A percentile compares a stretch with the other conserved stretches of the same genome.
Conservation (phyloP, 345 rosid species). For the Linum lewisii region DNA sequence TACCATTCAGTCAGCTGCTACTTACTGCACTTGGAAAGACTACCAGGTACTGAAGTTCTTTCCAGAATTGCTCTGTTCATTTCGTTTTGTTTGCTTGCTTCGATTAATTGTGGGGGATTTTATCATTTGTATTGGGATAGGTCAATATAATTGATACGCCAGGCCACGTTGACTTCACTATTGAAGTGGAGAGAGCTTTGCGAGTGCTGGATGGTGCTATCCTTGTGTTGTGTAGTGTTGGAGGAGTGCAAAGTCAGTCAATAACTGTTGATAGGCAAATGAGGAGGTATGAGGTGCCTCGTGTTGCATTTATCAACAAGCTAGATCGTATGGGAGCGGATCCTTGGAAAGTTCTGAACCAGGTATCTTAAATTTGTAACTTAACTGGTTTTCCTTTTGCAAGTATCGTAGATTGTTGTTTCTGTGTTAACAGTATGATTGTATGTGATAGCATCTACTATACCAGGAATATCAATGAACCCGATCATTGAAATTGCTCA, state of each 20-base stretch:
- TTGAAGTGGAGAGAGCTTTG: slow-evolving; percentile 97
- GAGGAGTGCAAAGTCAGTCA: slow-evolving; percentile 99
- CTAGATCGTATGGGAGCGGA: slow-evolving; percentile 99
- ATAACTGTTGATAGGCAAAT: slow-evolving; percentile 97
- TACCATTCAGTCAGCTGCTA: slow-evolving; percentile 97
- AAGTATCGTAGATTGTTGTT: background rate
- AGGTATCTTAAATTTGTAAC: slow-evolving; percentile 31
- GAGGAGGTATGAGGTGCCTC: slow-evolving; percentile 95
- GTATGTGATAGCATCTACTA: no score
- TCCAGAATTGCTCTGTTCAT: background rate
- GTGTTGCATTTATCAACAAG: slow-evolving; percentile 90
- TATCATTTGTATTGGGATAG: slow-evolving; percentile 19
- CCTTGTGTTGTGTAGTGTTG: slow-evolving; percentile 89
- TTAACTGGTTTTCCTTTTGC: background rate
- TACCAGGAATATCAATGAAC: no score
- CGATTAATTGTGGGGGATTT: background rate
- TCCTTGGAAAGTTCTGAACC: slow-evolving; percentile 95
- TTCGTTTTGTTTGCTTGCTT: no score
- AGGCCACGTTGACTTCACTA: slow-evolving; percentile 96
- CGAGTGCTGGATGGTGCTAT: slow-evolving; percentile 97
- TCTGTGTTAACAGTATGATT: no score
- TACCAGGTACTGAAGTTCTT: slow-evolving; percentile 41
- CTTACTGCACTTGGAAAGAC: slow-evolving; percentile 91
- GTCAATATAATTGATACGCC: slow-evolving; percentile 95
- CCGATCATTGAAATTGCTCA: no score